A percentile compares a stretch with the other conserved stretches of the same genome.
Evolutionary conservation across 495 filamentous ascomycete genomes (phyloP).

Genomic region (Penicillium paxilli): DNA sequence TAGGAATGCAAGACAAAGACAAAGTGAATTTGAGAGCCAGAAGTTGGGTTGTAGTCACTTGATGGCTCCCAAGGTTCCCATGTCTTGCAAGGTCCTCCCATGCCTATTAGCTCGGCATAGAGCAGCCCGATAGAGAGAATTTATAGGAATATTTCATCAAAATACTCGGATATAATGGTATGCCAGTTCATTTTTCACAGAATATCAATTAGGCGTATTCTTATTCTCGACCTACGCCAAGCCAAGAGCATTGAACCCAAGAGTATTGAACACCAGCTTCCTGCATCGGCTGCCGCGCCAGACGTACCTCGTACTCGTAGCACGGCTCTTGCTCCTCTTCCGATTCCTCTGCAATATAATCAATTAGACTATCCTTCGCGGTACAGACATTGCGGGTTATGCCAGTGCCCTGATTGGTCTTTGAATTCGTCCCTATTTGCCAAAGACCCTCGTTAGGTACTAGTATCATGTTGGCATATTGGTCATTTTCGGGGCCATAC

Average conservation of each 20-base stretch:
- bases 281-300: not conserved
- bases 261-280: not conserved
- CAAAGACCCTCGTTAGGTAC: not conserved
- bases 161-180: no score
- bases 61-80: no score
- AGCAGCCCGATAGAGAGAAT: no score
- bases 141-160: not conserved
- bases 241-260: conserved; percentile 4
- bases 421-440: conserved; percentile 25
- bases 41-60: not conserved
- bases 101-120: no score
- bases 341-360: conserved; percentile 25
- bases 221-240: conserved; percentile 31
- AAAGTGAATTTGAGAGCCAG: not conserved
- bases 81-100: no score
- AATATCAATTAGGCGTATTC: conserved; percentile 33
- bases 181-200: conserved; percentile 27
- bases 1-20: not conserved
- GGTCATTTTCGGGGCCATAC: conserved; percentile 27
- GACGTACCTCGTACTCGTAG: conserved; percentile 34
- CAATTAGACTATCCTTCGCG: conserved; percentile 15
- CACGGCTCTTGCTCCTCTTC: conserved; percentile 26
- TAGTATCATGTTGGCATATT: not conserved
- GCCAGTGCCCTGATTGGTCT: conserved; percentile 29
- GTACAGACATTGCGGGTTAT: conserved; percentile 28